Evolutionary conservation across 495 filamentous ascomycete species (phyloP).

Genomic region (Hypoxylon crocopeplum): DNA sequence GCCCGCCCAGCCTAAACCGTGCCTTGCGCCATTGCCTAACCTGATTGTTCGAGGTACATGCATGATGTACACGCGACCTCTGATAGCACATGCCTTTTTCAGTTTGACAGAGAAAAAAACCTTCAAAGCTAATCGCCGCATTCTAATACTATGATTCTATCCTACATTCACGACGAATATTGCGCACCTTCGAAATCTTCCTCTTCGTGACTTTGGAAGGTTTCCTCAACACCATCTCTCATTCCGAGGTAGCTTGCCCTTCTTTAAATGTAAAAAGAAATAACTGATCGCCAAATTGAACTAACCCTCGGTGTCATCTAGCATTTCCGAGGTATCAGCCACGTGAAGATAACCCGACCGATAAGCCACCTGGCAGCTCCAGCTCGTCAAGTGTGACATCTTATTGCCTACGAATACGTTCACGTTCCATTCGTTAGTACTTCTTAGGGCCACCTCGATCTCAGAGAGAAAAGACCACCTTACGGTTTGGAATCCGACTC

Average conservation of each 20-base stretch:
- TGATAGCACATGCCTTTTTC: conserved; percentile 28
- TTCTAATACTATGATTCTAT: background rate
- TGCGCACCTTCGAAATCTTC: background rate
- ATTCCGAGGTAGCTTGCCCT: too few relatives aligned
- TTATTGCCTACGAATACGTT: conserved; percentile 1
- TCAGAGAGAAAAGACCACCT: conserved; percentile 4
- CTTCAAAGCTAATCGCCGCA: background rate
- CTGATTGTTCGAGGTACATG: conserved; percentile 20
- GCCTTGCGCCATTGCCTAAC: background rate
- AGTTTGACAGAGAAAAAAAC: conserved; percentile 4
- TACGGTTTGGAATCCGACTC: conserved; percentile 5
- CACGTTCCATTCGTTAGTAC: conserved; percentile 10
- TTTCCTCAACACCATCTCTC: too few relatives aligned
- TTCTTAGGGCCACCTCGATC: conserved; percentile 32
- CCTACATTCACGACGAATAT: background rate
- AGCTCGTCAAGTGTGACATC: conserved; percentile 10
- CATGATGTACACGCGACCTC: conserved; percentile 35
- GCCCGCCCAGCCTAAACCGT: background rate
- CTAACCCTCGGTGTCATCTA: too few relatives aligned
- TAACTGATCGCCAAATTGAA: background rate
- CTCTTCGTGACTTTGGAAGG: background rate
- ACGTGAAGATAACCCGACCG: conserved; percentile 25
- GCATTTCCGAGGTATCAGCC: background rate
- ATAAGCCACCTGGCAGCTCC: conserved; percentile 42
- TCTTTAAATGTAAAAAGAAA: too few relatives aligned